Base-by-base conservation (phyloP, 352 stramenopile species). In the Globisporangium carolinianum region DNA sequence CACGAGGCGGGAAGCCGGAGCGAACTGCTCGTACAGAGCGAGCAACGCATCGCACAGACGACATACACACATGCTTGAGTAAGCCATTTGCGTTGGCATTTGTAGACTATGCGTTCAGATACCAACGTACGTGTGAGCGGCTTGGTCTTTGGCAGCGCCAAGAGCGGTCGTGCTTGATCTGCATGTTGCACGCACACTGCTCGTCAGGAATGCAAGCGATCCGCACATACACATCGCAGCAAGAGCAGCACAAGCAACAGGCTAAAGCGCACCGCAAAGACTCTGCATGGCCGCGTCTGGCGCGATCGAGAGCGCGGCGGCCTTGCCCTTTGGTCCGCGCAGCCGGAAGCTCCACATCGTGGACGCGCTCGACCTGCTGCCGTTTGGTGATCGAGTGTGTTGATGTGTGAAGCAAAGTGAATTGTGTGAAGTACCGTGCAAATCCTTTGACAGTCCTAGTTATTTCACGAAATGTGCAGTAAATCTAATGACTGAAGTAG, bases 311-410 rank as follows among this genome's bases (percentile, higher is more conserved):
- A 90, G 69, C 62, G 74, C 66, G 39, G 76, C 68, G 14, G 73
- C 63, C 66, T 84, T 78, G 43, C 83, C 79, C 51, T 73, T 72
- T 11, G 79, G 76, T 1, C 78, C 78, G 10, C 79, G 78, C 24
- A 92, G 52, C 46, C 79, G 83, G 38, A 92, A 66, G 61, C 52
- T 87, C 83, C 83, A 92, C 69, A 75, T 85, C 43, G 10, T 51
- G n/a, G 14, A 5, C 43, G 50, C 24, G 6, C 14, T 15, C 6
- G 24, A 32, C 24, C 3, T 32, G 24, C 24, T 32, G 24, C 24
- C 24, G 24, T 32, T 32, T 32, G 24, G 24, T 32, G 24, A 32
- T 32, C 2, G 24, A 32, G 24, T 3, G 24, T 32, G 24, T 32
- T 32, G 24, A 32, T 32, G 24, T 32, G 24, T 3, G 24, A 32